Evolutionary conservation across 202 grass and related monocot genomes (phyloP), one percentile per base, ranked within the genome.

Genomic region (Setaria viridis): DNA sequence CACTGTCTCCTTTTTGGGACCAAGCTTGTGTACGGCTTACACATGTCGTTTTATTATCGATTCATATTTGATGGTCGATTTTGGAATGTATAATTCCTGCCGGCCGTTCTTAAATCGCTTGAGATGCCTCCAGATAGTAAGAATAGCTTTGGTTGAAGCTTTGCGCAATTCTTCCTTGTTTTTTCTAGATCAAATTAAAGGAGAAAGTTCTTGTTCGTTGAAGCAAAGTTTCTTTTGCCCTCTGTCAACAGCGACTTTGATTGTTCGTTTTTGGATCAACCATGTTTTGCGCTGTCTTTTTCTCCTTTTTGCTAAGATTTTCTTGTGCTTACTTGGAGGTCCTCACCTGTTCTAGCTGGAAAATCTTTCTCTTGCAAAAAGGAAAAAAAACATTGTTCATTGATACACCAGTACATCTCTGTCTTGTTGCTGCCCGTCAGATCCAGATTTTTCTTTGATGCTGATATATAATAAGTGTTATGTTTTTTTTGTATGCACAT

Each of bases 51-150:
- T 29, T 29, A 43, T 35, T 82, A n/a, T n/a, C 4, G 25, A 20
- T 49, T 75, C 11, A 76, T 85, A 89, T 89, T 89, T 51, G 87
- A 85, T 89, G 80, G 12, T 51, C 35, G 41, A 33, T 70, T 37
- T 42, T 70, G 13, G 7, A 67, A 47, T 77, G 21, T 53, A 6
- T 8, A 10, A 9, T 35, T 51, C 25, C 12, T 14, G 13, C 35
- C 4, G 5, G 29, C 34, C n/a, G 9, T 72, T 72, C 39, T 72
- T 11, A 49, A 20, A 64, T 34, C 12, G 46, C 30, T 6, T 55
- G n/a, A 47, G n/a, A 47, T 62, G 57, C 76, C 9, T 63, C 58
- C 39, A 46, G 39, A 76, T 41, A 6, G 35, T n/a, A 34, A 33
- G 13, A 30, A 14, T 55, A 76, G 10, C 16, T 20, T 67, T 37